These are phyloP conservation scores for Arbutus unedo DNA, from an alignment of 148 eudicot species.

Conservation along the genomic window DNA sequence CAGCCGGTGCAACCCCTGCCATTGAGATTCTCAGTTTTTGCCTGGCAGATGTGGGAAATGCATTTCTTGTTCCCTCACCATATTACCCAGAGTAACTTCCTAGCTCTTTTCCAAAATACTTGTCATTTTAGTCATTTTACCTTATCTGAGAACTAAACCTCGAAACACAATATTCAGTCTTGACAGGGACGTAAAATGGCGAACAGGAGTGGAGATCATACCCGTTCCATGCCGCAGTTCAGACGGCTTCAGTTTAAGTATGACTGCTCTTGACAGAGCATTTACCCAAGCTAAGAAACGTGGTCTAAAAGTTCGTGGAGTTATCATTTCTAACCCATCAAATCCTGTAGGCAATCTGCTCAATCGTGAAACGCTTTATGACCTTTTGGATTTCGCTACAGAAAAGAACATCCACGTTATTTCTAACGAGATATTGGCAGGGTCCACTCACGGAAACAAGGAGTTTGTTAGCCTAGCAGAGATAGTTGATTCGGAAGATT, in stretches of 20 bases:
- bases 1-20: conserved; percentile 68
- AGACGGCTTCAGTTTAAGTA: conserved; percentile 63
- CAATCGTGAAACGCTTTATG: conserved; percentile 54
- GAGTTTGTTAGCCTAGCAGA: conserved; percentile 76
- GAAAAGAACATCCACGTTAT: conserved; percentile 92
- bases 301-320: conserved; percentile 72
- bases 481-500: conserved; percentile 61
- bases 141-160: conserved; percentile 18
- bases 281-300: conserved; percentile 86
- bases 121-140: neutral
- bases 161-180: conserved; percentile 38
- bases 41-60: conserved; percentile 86
- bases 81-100: conserved; percentile 71
- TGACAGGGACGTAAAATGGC: conserved; percentile 85
- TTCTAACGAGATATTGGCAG: conserved; percentile 55
- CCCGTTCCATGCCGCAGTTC: conserved; percentile 94
- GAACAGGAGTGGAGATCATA: conserved; percentile 82
- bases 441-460: conserved; percentile 43
- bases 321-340: conserved; percentile 80
- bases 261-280: conserved; percentile 66
- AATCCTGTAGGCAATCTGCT: conserved; percentile 65
- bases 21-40: conserved; percentile 82
- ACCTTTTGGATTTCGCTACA: conserved; percentile 73
- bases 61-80: conserved; percentile 92
- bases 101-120: neutral